phyloP scores from a whole-genome alignment of 352 stramenopile species.

The Phytopythium helicoides region DNA sequence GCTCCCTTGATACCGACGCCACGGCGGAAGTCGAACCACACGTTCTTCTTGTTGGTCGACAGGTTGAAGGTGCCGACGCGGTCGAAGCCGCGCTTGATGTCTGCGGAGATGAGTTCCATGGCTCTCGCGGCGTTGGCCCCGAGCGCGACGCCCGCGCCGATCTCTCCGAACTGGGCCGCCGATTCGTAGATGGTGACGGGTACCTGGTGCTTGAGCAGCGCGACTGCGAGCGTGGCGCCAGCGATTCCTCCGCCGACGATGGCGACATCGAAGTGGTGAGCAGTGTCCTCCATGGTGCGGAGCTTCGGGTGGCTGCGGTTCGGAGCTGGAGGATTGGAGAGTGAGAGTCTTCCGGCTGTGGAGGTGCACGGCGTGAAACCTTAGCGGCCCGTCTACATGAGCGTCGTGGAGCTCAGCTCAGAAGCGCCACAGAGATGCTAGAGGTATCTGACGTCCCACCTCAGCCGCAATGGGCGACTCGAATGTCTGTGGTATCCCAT shows the following conservation, averaged over 20 bases:
- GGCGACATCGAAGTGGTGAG: constrained; percentile 17
- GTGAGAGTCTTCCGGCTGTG: no score
- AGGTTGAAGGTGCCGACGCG: constrained; percentile 33
- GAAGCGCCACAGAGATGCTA: no score
- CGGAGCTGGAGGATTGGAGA: no score
- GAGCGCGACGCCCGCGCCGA: constrained; percentile 24
- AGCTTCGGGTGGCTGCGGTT: no score
- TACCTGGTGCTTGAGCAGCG: constrained; percentile 18
- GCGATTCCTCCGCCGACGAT: constrained; percentile 29
- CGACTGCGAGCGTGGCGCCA: constrained; percentile 22
- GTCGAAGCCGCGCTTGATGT: constrained; percentile 30
- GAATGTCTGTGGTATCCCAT: no score
- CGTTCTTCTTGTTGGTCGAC: constrained; percentile 26
- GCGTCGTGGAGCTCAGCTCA: no score
- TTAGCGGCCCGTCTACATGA: no score
- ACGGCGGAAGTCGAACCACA: constrained; percentile 36
- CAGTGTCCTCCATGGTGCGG: no score
- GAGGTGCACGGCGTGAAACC: no score
- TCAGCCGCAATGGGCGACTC: no score
- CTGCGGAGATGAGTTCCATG: constrained; percentile 24
- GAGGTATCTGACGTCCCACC: no score
- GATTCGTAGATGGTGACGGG: constrained; percentile 31
- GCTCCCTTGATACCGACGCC: constrained; percentile 21
- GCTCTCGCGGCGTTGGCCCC: constrained; percentile 20
- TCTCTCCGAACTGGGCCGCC: constrained; percentile 26